Evolutionary conservation across 805 yeast species (phyloP).

Genomic region (Metschnikowia koreensis): DNA sequence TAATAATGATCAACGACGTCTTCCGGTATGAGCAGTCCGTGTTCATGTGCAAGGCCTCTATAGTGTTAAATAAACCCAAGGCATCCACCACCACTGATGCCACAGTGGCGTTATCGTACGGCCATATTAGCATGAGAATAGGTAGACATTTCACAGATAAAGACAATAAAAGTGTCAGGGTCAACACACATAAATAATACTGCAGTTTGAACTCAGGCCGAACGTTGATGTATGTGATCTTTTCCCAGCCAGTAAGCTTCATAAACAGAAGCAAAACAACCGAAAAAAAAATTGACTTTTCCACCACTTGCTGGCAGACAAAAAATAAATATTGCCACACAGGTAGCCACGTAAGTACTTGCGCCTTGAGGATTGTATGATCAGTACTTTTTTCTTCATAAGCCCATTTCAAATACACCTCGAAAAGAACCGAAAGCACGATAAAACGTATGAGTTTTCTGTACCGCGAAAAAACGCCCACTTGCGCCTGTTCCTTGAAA

Average conservation of each 20-base stretch:
- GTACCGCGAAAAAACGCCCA: conserved; percentile 17
- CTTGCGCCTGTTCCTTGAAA: conserved; percentile 6
- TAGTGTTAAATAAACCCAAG: conserved; percentile 58
- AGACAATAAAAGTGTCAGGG: conserved; percentile 71
- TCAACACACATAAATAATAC: conserved; percentile 44
- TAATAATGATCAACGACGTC: conserved; percentile 5
- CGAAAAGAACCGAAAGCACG: conserved; percentile 69
- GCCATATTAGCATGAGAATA: conserved; percentile 93
- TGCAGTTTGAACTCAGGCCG: conserved; percentile 29
- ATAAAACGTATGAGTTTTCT: conserved; percentile 43
- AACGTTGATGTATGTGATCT: conserved; percentile 17
- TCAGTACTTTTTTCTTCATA: conserved; percentile 64
- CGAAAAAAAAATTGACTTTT: conserved; percentile 41
- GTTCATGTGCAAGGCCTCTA: conserved; percentile 49
- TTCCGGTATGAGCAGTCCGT: conserved; percentile 10
- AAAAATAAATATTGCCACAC: conserved; percentile 56
- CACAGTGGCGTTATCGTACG: conserved; percentile 73
- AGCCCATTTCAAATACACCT: conserved; percentile 91
- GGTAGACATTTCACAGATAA: conserved; percentile 84
- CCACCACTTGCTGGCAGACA: conserved; percentile 49
- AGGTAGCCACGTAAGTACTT: conserved; percentile 34
- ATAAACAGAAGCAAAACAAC: conserved; percentile 29
- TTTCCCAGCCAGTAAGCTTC: conserved; percentile 22
- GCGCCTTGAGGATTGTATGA: conserved; percentile 25
- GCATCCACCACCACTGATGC: conserved; percentile 58